Percentiles rank a stretch among this genome's conserved stretches.
These are phyloP conservation scores for Suillus spraguei DNA, from an alignment of 768 basidiomycete species.

Conservation along the genomic window DNA sequence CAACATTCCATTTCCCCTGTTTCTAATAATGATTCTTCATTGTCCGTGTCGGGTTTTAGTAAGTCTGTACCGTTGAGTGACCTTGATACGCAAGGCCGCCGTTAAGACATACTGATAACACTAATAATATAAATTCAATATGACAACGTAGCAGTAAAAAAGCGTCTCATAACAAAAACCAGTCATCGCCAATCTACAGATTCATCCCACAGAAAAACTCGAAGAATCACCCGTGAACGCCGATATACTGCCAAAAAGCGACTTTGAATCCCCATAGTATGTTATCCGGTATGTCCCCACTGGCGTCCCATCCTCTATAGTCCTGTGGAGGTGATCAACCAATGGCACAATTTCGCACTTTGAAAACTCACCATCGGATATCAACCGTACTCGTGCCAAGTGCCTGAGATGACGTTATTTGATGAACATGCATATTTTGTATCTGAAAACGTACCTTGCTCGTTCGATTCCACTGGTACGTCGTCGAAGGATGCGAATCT, in stretches of 20 bases:
- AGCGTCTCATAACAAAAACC: not conserved
- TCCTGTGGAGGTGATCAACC: conserved; percentile 40
- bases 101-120: not conserved
- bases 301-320: conserved; percentile 62
- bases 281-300: conserved; percentile 71
- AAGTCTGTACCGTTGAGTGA: not conserved
- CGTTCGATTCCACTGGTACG: conserved; percentile 63
- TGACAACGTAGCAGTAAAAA: not conserved
- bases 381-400: conserved; percentile 66
- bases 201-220: conserved; percentile 53
- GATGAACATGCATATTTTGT: conserved; percentile 3
- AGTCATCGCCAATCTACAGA: not conserved
- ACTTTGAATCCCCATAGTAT: conserved; percentile 81
- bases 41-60: not conserved
- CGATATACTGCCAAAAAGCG: conserved; percentile 60
- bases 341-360: not conserved
- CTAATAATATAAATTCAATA: not conserved
- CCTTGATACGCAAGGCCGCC: not conserved
- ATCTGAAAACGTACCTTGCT: conserved; percentile 44
- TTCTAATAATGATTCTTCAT: not conserved
- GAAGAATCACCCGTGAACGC: conserved; percentile 66
- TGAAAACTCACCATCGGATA: conserved; percentile 57
- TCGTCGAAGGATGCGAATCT: conserved; percentile 81
- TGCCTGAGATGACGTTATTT: conserved; percentile 37
- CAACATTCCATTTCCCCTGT: not conserved